Evolutionary conservation across 768 basidiomycete species (phyloP).

Genomic region (Termitomyces sp.): DNA sequence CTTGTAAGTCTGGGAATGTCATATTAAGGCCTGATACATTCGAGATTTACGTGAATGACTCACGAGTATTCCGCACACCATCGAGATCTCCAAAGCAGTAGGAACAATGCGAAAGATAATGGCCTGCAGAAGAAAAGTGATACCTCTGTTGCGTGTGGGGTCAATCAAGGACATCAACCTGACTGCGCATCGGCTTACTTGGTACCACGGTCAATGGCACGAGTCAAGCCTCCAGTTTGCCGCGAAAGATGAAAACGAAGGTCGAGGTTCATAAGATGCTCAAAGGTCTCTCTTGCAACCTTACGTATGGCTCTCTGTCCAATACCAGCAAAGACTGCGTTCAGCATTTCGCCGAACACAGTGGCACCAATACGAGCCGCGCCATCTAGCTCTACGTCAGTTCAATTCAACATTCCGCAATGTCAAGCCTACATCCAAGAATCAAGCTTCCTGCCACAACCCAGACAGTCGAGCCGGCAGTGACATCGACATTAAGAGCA

Average conservation of each 20-base stretch:
- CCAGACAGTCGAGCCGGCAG: conserved; percentile 79
- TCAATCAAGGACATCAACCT: background rate
- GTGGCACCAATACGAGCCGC: conserved; percentile 87
- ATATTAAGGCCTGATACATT: background rate
- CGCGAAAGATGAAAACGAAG: conserved; percentile 89
- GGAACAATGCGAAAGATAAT: conserved; percentile 94
- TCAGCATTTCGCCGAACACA: conserved; percentile 87
- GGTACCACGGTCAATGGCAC: conserved; percentile 96
- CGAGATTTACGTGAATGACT: conserved; percentile 21
- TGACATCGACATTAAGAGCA: conserved; percentile 80
- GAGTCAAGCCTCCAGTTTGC: conserved; percentile 93
- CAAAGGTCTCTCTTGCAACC: conserved; percentile 94
- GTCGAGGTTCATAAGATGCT: conserved; percentile 88
- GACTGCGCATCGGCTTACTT: conserved; percentile 54
- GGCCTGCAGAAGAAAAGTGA: conserved; percentile 91
- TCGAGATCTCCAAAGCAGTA: conserved; percentile 91
- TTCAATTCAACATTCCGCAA: background rate
- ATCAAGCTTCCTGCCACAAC: conserved; percentile 87
- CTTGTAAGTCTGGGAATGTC: conserved; percentile 75
- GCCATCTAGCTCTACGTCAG: conserved; percentile 60
- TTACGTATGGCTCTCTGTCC: conserved; percentile 93
- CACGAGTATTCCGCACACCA: conserved; percentile 97
- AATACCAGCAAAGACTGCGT: conserved; percentile 94
- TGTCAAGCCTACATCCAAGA: conserved; percentile 73
- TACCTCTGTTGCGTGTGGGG: conserved; percentile 59